Evolutionary conservation across 805 yeast species (phyloP).

Genomic region (Yueomyces sp.): DNA sequence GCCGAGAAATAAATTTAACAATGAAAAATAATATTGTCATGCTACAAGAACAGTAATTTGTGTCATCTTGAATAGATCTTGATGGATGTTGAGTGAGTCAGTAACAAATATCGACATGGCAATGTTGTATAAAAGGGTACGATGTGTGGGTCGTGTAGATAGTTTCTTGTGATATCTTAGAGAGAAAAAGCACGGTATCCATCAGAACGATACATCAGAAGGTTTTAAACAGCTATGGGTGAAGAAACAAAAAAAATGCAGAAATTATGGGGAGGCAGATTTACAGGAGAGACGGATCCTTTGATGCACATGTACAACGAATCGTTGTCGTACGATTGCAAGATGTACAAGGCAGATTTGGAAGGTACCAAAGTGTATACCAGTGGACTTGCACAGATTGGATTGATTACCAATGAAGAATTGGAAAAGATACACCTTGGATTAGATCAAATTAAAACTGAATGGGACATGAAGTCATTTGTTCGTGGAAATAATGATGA

Average conservation of each 20-base stretch:
- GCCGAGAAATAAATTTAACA: no score
- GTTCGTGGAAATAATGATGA: constrained; percentile 46
- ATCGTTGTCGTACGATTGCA: constrained; percentile 88
- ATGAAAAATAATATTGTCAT: no score
- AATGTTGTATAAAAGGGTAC: no score
- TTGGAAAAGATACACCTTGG: constrained; percentile 75
- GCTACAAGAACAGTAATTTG: no score
- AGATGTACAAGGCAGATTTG: constrained; percentile 88
- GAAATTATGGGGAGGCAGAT: constrained; percentile 96
- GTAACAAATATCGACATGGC: no score
- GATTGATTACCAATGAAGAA: constrained; percentile 61
- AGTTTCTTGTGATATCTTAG: no score
- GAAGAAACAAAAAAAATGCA: constrained; percentile 20
- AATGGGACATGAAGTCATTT: constrained; percentile 68
- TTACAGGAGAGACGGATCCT: constrained; percentile 95
- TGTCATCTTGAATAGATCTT: no score
- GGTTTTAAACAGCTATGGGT: no score
- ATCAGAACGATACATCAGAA: no score
- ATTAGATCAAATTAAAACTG: constrained; percentile 51
- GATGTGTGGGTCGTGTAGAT: no score
- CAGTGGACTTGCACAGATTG: constrained; percentile 67
- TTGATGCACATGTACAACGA: constrained; percentile 96
- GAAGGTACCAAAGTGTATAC: constrained; percentile 93
- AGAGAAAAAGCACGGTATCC: no score
- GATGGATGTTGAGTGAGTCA: no score